Evolutionary conservation across 768 basidiomycete genomes (phyloP).

Genomic region (Omphalotus guepiniiformis): DNA sequence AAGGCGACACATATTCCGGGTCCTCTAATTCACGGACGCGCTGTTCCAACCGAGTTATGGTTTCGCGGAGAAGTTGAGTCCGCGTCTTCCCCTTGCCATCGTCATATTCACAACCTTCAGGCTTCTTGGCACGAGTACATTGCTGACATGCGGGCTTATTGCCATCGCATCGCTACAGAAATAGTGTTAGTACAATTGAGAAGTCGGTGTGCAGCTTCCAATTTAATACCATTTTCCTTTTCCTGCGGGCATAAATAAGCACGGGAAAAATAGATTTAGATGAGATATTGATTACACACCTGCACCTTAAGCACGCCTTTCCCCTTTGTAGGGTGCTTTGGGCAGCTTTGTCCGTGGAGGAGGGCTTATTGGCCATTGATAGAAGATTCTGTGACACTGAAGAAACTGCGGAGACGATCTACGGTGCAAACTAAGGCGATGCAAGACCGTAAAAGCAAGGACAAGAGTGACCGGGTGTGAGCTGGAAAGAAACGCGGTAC

Average conservation of each 20-base stretch:
- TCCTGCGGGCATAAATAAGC: constrained; percentile 34
- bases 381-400: constrained; percentile 2
- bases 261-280: neutral
- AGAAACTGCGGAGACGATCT: constrained; percentile 5
- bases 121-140: constrained; percentile 73
- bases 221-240: constrained; percentile 60
- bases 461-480: neutral
- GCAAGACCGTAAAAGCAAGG: neutral
- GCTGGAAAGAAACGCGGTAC: neutral
- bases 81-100: constrained; percentile 83
- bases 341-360: constrained; percentile 26
- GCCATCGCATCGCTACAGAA: constrained; percentile 68
- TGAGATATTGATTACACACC: constrained; percentile 33
- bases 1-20: constrained; percentile 64
- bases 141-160: constrained; percentile 75
- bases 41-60: constrained; percentile 67
- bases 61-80: constrained; percentile 75
- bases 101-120: constrained; percentile 73
- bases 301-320: constrained; percentile 71
- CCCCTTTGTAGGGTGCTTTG: constrained; percentile 56
- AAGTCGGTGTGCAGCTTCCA: constrained; percentile 2
- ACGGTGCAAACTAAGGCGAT: constrained; percentile 4
- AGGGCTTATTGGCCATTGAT: constrained; percentile 47
- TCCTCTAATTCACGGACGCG: constrained; percentile 72
- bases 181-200: constrained; percentile 13